Percentiles rank a stretch among this genome's conserved stretches.
These are phyloP conservation scores for Agaricus sinodeliciosus DNA, from an alignment of 768 basidiomycete species.

Conservation along the genomic window DNA sequence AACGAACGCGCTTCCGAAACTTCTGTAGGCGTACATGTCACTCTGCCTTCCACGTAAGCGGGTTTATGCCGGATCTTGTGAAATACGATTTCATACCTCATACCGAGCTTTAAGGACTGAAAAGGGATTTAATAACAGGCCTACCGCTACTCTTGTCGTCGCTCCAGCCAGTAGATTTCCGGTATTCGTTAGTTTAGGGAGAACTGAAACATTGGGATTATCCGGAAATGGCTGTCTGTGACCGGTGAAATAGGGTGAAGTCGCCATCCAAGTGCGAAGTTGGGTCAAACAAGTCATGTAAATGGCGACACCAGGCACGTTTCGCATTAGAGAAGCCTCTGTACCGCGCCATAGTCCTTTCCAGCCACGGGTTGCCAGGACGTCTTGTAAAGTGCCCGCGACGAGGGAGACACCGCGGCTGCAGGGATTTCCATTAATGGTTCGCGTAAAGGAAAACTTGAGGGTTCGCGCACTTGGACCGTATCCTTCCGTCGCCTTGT, in stretches of 20 bases:
- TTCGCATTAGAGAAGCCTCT: constrained; percentile 69
- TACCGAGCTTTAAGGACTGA: constrained; percentile 89
- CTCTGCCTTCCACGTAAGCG: constrained; percentile 39
- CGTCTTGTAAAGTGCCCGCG: constrained; percentile 43
- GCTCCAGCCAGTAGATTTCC: constrained; percentile 89
- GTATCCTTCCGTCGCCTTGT: constrained; percentile 55
- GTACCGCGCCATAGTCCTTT: constrained; percentile 88
- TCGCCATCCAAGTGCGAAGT: constrained; percentile 71
- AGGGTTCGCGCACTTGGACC: constrained; percentile 25
- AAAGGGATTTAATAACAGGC: constrained; percentile 83
- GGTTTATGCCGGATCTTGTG: not conserved
- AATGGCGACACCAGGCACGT: constrained; percentile 87
- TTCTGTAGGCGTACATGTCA: constrained; percentile 66
- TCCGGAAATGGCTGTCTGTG: constrained; percentile 16
- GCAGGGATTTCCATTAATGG: not conserved
- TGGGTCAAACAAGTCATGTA: constrained; percentile 88
- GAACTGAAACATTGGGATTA: constrained; percentile 29
- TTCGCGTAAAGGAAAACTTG: not conserved
- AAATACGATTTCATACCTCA: constrained; percentile 48
- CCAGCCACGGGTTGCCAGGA: constrained; percentile 59
- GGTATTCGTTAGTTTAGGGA: constrained; percentile 63
- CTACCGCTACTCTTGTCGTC: constrained; percentile 70
- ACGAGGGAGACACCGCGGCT: constrained; percentile 34
- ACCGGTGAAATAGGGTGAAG: constrained; percentile 59
- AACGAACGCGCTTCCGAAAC: constrained; percentile 49